phyloP scores from a whole-genome alignment of 2,329 filamentous ascomycete genomes.

The Aspergillus sp. region DNA sequence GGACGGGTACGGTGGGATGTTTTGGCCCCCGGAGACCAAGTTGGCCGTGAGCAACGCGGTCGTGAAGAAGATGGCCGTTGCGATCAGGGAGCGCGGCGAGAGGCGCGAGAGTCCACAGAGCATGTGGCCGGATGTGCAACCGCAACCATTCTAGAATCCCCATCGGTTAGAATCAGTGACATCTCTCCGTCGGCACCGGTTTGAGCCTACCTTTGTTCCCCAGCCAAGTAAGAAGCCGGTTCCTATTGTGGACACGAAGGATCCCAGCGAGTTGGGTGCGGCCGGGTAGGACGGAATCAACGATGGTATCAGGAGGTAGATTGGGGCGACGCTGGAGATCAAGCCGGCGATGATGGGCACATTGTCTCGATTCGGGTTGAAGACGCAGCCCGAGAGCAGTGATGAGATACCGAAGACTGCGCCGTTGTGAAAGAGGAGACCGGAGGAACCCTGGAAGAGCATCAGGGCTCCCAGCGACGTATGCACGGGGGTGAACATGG shows the following conservation, averaged over 20 bases:
- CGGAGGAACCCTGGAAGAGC: slow-evolving; percentile 50
- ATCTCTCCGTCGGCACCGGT: neutral
- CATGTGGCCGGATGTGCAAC: slow-evolving; percentile 57
- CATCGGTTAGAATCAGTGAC: neutral
- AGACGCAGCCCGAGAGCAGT: slow-evolving; percentile 42
- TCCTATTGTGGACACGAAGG: slow-evolving; percentile 37
- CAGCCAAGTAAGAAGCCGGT: slow-evolving; percentile 48
- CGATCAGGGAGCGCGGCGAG: slow-evolving; percentile 49
- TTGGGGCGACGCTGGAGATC: slow-evolving; percentile 41
- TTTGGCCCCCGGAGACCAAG: slow-evolving; percentile 29
- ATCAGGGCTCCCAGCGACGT: slow-evolving; percentile 51
- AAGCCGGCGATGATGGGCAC: slow-evolving; percentile 47
- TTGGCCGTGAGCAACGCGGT: slow-evolving; percentile 44
- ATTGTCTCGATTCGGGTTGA: slow-evolving; percentile 40
- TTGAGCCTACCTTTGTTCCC: slow-evolving; percentile 49
- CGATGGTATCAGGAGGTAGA: slow-evolving; percentile 44
- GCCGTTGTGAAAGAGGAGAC: slow-evolving; percentile 52
- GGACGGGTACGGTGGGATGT: slow-evolving; percentile 39
- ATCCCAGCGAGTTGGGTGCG: slow-evolving; percentile 30
- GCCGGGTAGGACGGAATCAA: slow-evolving; percentile 44
- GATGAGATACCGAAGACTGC: slow-evolving; percentile 51
- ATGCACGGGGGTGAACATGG: slow-evolving; percentile 54
- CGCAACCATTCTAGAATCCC: slow-evolving; percentile 40
- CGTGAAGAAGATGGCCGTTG: slow-evolving; percentile 45
- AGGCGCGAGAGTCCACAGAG: slow-evolving; percentile 52